A percentile compares a stretch with the other conserved stretches of the same genome.
These are phyloP conservation scores for Macadamia integrifolia DNA, from an alignment of 164 flowering plant species.

Conservation along the genomic window DNA sequence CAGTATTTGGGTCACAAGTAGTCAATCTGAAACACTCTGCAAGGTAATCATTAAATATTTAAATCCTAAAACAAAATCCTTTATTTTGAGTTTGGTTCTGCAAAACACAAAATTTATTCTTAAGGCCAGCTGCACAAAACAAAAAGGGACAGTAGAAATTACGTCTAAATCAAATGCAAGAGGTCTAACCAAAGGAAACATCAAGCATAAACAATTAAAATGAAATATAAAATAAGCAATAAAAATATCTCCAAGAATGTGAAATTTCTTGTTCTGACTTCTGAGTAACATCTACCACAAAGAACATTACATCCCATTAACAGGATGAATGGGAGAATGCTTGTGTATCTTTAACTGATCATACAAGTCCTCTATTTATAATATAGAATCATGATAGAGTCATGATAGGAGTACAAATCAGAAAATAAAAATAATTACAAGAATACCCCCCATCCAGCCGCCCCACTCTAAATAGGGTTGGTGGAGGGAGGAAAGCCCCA, in stretches of 20 bases:
- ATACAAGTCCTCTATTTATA: too few relatives aligned
- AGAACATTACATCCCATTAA: too few relatives aligned
- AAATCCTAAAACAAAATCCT: conserved; percentile 1
- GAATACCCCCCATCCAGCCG: too few relatives aligned
- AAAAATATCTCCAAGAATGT: not conserved
- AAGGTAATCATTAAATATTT: conserved; percentile 12
- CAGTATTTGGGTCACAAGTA: conserved; percentile 51
- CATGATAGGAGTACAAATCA: too few relatives aligned
- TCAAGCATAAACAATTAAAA: not conserved
- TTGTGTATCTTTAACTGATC: too few relatives aligned
- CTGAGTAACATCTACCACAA: too few relatives aligned
- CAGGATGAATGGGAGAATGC: too few relatives aligned
- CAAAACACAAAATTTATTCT: not conserved
- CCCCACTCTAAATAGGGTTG: too few relatives aligned
- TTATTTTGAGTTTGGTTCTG: not conserved
- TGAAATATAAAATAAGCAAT: not conserved
- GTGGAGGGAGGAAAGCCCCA: too few relatives aligned
- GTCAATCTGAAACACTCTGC: conserved; percentile 79
- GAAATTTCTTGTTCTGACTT: too few relatives aligned
- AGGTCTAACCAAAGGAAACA: not conserved
- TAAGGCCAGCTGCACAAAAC: not conserved
- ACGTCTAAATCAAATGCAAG: not conserved
- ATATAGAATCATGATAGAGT: too few relatives aligned
- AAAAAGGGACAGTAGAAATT: not conserved
- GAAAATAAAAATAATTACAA: too few relatives aligned